Conservation (phyloP, 2,329 filamentous ascomycete genomes). For the Colletotrichum sp. region DNA sequence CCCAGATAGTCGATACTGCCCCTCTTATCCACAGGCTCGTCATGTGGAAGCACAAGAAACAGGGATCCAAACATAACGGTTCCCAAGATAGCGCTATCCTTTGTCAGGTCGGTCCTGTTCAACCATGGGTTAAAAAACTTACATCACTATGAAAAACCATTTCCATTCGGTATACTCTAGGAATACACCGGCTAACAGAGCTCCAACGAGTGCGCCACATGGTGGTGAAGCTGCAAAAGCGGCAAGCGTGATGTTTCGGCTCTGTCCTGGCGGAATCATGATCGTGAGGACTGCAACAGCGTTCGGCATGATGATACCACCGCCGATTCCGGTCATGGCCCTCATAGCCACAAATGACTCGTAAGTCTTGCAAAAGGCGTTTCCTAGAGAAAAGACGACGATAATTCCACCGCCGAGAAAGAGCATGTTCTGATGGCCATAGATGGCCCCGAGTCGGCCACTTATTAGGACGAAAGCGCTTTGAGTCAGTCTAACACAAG, state of each 20-base stretch:
- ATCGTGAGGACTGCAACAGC: slow-evolving; percentile 53
- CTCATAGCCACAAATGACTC: background rate
- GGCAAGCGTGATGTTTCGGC: slow-evolving; percentile 48
- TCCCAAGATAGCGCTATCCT: background rate
- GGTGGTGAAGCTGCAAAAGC: slow-evolving; percentile 53
- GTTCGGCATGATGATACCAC: slow-evolving; percentile 57
- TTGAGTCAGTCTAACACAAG: background rate
- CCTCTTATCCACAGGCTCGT: background rate
- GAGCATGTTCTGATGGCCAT: background rate
- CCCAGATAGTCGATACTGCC: slow-evolving; percentile 27
- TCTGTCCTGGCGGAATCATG: slow-evolving; percentile 49
- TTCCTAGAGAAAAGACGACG: background rate
- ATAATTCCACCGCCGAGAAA: background rate
- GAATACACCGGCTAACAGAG: slow-evolving; percentile 38
- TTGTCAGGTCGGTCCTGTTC: background rate
- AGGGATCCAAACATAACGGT: background rate
- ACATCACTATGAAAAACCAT: background rate
- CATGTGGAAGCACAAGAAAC: background rate
- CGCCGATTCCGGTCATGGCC: slow-evolving; percentile 41
- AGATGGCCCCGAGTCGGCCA: background rate
- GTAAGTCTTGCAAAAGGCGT: background rate
- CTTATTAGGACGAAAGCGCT: background rate
- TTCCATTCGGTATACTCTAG: background rate
- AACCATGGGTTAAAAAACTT: background rate
- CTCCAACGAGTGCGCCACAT: slow-evolving; percentile 47